Conservation (phyloP, 1,284 basidiomycete species). For the Marasmius tenuissimus region DNA sequence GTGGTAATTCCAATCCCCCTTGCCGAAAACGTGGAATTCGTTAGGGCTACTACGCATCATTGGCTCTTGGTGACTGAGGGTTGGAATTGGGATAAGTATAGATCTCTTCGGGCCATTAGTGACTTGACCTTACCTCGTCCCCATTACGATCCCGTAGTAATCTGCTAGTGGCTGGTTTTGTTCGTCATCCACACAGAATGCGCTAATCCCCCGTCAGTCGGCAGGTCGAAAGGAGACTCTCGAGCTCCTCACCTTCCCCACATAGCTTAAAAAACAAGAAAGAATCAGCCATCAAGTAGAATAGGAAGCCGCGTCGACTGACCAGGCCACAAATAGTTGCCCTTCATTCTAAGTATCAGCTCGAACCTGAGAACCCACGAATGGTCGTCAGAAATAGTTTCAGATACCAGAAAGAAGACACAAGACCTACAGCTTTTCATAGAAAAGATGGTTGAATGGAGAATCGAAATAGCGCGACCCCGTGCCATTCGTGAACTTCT, state of each 20-base stretch:
- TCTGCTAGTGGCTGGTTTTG: constrained; percentile 6
- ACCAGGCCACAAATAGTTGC: constrained; percentile 11
- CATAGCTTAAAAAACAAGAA: too few species aligned
- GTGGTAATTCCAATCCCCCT: constrained; percentile 8
- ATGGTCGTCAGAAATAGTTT: constrained; percentile 2
- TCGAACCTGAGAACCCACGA: neutral
- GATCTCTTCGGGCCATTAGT: too few species aligned
- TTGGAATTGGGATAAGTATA: too few species aligned
- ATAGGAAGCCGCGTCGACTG: constrained; percentile 8
- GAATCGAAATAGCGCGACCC: neutral
- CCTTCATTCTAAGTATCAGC: constrained; percentile 10
- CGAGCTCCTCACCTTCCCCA: too few species aligned
- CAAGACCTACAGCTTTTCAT: too few species aligned
- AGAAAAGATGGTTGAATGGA: too few species aligned
- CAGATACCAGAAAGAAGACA: neutral
- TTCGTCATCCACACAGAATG: constrained; percentile 11
- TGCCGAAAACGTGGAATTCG: constrained; percentile 9
- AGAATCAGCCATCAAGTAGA: neutral
- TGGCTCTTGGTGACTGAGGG: constrained; percentile 10
- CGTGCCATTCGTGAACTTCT: neutral
- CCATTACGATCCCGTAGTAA: constrained; percentile 10
- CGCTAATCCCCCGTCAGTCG: neutral
- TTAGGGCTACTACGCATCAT: constrained; percentile 12
- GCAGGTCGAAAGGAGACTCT: too few species aligned
- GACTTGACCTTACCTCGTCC: neutral